phyloP scores from a whole-genome alignment of 164 flowering plant species.

The Liquidambar formosana region DNA sequence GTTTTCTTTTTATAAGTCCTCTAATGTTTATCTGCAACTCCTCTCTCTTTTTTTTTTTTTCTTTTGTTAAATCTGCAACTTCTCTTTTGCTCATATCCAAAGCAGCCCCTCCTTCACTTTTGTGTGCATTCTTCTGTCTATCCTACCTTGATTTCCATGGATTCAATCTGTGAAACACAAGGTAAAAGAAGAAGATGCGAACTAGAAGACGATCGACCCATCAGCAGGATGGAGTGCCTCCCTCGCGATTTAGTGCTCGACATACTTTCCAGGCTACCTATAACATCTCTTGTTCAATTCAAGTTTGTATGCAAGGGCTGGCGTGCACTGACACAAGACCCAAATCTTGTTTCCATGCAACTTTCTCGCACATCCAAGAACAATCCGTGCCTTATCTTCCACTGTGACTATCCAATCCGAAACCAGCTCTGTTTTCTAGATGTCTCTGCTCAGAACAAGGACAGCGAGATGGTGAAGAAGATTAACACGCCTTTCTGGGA shows the following conservation, averaged over 20 bases:
- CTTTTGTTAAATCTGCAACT: too few relatives aligned
- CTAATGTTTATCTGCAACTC: too few relatives aligned
- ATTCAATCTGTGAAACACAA: constrained; percentile 3
- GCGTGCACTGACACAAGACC: constrained; percentile 28
- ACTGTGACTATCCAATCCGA: constrained; percentile 35
- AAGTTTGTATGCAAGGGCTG: constrained; percentile 37
- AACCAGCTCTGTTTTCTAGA: constrained; percentile 36
- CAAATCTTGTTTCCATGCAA: constrained; percentile 16
- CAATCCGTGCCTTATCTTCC: constrained; percentile 34
- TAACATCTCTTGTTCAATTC: constrained; percentile 30
- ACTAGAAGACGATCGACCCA: constrained; percentile 4
- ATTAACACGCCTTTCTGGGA: constrained; percentile 21
- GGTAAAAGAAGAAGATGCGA: neutral
- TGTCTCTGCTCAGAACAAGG: neutral
- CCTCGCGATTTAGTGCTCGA: constrained; percentile 26
- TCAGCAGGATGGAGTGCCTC: constrained; percentile 18
- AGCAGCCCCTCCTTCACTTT: too few relatives aligned
- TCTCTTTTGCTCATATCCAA: too few relatives aligned
- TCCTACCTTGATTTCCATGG: too few relatives aligned
- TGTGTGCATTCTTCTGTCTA: too few relatives aligned
- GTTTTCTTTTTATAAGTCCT: too few relatives aligned
- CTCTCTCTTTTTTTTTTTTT: too few relatives aligned
- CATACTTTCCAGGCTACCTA: constrained; percentile 33
- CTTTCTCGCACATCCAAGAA: neutral
- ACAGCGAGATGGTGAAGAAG: constrained; percentile 16